Conservation (phyloP, 1,284 basidiomycete genomes). For the Phellopilus nigrolimitatus region DNA sequence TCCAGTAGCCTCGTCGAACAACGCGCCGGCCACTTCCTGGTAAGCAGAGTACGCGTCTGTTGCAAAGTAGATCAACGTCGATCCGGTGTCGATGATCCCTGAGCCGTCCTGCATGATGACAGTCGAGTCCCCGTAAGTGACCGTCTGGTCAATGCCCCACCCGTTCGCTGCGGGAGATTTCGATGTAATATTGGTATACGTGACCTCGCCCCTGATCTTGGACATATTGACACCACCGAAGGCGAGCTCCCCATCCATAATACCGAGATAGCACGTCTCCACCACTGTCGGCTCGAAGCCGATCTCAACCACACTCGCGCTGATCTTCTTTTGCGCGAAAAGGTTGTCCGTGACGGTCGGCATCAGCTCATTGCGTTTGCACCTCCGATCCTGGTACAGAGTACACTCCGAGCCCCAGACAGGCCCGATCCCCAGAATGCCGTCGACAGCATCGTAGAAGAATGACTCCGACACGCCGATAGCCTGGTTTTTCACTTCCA, state of each 20-base stretch:
- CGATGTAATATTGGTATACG: slow-evolving; percentile 13
- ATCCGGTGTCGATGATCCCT: slow-evolving; percentile 27
- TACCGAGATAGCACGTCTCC: no score
- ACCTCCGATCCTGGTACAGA: slow-evolving; percentile 14
- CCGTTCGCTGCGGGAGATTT: slow-evolving; percentile 27
- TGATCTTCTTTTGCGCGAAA: slow-evolving; percentile 13
- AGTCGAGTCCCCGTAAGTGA: slow-evolving; percentile 26
- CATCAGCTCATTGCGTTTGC: neutral
- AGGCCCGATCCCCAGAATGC: slow-evolving; percentile 21
- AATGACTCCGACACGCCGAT: no score
- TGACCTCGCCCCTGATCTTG: slow-evolving; percentile 16
- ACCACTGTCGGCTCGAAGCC: slow-evolving; percentile 13
- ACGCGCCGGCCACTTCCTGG: slow-evolving; percentile 15
- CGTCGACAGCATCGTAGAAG: slow-evolving; percentile 22
- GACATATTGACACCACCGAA: slow-evolving; percentile 19
- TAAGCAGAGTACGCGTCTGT: slow-evolving; percentile 20
- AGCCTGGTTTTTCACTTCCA: no score
- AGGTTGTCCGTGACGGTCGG: slow-evolving; percentile 23
- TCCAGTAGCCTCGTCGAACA: slow-evolving; percentile 19
- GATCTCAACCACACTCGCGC: slow-evolving; percentile 4
- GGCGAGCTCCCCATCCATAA: slow-evolving; percentile 18
- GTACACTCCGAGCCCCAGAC: neutral
- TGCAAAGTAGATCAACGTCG: slow-evolving; percentile 20
- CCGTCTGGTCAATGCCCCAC: slow-evolving; percentile 33
- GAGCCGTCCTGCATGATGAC: slow-evolving; percentile 12